Base-by-base conservation (phyloP, 192 early-diverging fungal genomes). In the Irineochytrium annulatum region DNA sequence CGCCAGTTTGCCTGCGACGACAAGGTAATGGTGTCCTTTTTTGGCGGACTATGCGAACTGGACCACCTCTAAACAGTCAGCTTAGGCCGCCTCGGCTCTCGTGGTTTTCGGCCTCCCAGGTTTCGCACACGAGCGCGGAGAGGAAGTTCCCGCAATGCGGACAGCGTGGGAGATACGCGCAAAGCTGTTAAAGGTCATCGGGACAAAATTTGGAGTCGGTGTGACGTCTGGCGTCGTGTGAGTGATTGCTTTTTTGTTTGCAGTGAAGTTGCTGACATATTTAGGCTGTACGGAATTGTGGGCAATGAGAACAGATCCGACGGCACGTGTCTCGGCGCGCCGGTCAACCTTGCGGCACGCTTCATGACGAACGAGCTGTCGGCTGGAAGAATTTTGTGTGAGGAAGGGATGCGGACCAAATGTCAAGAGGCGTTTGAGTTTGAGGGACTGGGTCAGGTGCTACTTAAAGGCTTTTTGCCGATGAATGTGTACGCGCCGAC, bases 1-100 rank as follows among this genome's bases (percentile, higher is more conserved):
- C 1, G 72, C 8, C 67, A 69, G 54, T 69, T 69, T 39, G 69
- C 69, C 45, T 65, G 68, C 22, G 72, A 74, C 48, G 72, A 74
- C 29, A 74, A 74, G 43, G n/a, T n/a, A n/a, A n/a, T n/a, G n/a
- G n/a, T n/a, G n/a, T n/a, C n/a, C n/a, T n/a, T n/a, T n/a, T n/a
- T n/a, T n/a, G n/a, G n/a, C n/a, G n/a, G n/a, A n/a, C n/a, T n/a
- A n/a, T n/a, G n/a, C n/a, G n/a, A n/a, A n/a, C n/a, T n/a, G n/a
- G n/a, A n/a, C n/a, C n/a, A n/a, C n/a, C n/a, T n/a, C n/a, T n/a
- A n/a, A n/a, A n/a, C n/a, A n/a, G n/a, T n/a, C n/a, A n/a, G n/a
- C n/a, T n/a, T n/a, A n/a, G n/a, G 57, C 61, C 13, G 33, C 63
- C 14, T 66, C 72, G 2, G 55, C 62, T 17, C 60, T 74, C 8